Conservation (phyloP, 345 rosid genomes). For the Tarenaya hassleriana region DNA sequence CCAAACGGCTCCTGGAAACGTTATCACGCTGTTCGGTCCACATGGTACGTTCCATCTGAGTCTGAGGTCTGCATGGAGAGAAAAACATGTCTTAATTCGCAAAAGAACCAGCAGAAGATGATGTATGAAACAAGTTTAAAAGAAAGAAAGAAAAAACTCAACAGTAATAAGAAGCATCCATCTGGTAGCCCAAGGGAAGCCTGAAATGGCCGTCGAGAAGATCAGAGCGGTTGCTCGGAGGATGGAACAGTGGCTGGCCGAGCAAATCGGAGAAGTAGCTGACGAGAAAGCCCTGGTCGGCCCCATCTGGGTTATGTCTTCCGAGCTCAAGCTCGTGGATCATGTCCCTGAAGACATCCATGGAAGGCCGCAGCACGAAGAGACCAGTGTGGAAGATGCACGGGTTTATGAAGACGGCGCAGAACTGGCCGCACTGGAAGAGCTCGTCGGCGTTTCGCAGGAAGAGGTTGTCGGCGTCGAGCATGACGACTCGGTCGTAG, state of each 20-base stretch:
- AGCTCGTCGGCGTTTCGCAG: conserved; percentile 75
- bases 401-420: conserved; percentile 94
- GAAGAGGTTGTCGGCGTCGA: conserved; percentile 88
- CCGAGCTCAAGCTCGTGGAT: conserved; percentile 54
- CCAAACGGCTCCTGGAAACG: conserved; percentile 94
- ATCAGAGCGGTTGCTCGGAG: conserved; percentile 50
- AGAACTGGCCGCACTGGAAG: conserved; percentile 90
- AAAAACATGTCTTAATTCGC: too few relatives aligned
- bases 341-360: conserved; percentile 66
- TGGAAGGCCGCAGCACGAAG: conserved; percentile 83
- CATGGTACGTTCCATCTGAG: conserved; percentile 92
- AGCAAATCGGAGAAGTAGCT: conserved; percentile 84
- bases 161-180: conserved; percentile 96
- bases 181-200: conserved; percentile 95
- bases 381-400: conserved; percentile 98
- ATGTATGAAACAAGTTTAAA: too few relatives aligned
- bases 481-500: conserved; percentile 86
- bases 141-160: too few relatives aligned
- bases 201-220: conserved; percentile 61
- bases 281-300: conserved; percentile 91
- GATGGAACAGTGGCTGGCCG: conserved; percentile 69
- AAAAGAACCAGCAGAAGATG: too few relatives aligned
- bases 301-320: conserved; percentile 79
- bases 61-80: conserved; percentile 83
- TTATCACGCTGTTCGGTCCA: conserved; percentile 88